Percentiles rank a stretch among this genome's conserved stretches.
Conservation (phyloP, 2,329 filamentous ascomycete species). For the Sphaerulina vaccinii region DNA sequence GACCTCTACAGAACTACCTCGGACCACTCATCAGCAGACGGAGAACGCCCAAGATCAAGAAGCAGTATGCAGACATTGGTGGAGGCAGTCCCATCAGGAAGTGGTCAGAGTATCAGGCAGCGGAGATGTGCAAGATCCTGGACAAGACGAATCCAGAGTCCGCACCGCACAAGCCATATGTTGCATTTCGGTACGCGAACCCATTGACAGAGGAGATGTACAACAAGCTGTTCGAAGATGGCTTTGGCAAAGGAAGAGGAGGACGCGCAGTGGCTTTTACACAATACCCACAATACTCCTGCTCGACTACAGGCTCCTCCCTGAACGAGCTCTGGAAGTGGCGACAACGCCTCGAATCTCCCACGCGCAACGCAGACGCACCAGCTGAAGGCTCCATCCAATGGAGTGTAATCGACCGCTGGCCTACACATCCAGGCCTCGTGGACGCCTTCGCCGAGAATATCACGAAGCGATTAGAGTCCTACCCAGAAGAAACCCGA, state of each 20-base stretch:
- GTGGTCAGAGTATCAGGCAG: slow-evolving; percentile 93
- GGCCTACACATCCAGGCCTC: slow-evolving; percentile 87
- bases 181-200: slow-evolving; percentile 92
- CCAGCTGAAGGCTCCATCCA: slow-evolving; percentile 67
- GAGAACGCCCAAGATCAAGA: slow-evolving; percentile 91
- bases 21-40: slow-evolving; percentile 82
- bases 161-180: slow-evolving; percentile 94
- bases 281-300: slow-evolving; percentile 97
- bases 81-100: slow-evolving; percentile 97
- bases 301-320: slow-evolving; percentile 93
- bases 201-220: slow-evolving; percentile 96
- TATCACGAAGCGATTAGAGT: slow-evolving; percentile 78
- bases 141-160: slow-evolving; percentile 89
- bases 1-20: slow-evolving; percentile 84
- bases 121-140: slow-evolving; percentile 95
- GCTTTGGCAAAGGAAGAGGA: slow-evolving; percentile 85
- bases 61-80: slow-evolving; percentile 93
- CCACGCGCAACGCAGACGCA: slow-evolving; percentile 45
- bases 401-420: slow-evolving; percentile 98
- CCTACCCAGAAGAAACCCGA: slow-evolving; percentile 78
- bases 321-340: slow-evolving; percentile 98
- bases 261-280: slow-evolving; percentile 95
- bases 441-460: slow-evolving; percentile 91
- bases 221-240: slow-evolving; percentile 74
- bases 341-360: slow-evolving; percentile 74